Evolutionary conservation across 2,329 filamentous ascomycete genomes (phyloP).

Genomic region (Arthrobotrys iridis): DNA sequence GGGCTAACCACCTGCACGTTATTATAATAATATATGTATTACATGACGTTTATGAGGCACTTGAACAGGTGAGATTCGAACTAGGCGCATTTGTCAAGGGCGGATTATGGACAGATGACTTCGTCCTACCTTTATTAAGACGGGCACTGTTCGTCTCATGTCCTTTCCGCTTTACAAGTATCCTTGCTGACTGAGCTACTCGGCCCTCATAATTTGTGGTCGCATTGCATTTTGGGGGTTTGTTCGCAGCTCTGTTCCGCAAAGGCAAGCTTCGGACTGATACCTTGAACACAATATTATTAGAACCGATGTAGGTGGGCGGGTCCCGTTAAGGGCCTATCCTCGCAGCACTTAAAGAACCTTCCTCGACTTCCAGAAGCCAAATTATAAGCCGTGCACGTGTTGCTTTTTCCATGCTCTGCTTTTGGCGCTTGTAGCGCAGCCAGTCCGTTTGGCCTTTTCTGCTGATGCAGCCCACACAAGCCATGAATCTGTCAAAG

Average conservation of each 20-base stretch:
- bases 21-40: constrained; percentile 55
- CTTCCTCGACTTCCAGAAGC: constrained; percentile 46
- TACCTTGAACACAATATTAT: constrained; percentile 17
- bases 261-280: constrained; percentile 15
- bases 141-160: constrained; percentile 52
- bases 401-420: constrained; percentile 48
- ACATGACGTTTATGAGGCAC: constrained; percentile 55
- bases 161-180: constrained; percentile 50
- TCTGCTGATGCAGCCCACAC: constrained; percentile 45
- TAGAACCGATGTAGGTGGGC: constrained; percentile 30
- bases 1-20: constrained; percentile 54
- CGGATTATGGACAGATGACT: constrained; percentile 54
- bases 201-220: constrained; percentile 44
- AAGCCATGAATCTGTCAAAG: constrained; percentile 50
- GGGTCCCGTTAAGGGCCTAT: constrained; percentile 36
- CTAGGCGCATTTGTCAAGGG: constrained; percentile 54
- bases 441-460: constrained; percentile 28
- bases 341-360: constrained; percentile 26
- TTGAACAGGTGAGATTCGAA: constrained; percentile 54
- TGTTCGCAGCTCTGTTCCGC: background rate
- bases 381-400: constrained; percentile 53
- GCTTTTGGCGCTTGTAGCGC: constrained; percentile 48
- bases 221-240: constrained; percentile 40
- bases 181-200: constrained; percentile 51
- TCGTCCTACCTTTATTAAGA: constrained; percentile 49